Percentiles rank a stretch among this genome's conserved stretches.
Evolutionary conservation across 2,329 filamentous ascomycete species (phyloP).

Genomic region (Xylariaceae sp.): DNA sequence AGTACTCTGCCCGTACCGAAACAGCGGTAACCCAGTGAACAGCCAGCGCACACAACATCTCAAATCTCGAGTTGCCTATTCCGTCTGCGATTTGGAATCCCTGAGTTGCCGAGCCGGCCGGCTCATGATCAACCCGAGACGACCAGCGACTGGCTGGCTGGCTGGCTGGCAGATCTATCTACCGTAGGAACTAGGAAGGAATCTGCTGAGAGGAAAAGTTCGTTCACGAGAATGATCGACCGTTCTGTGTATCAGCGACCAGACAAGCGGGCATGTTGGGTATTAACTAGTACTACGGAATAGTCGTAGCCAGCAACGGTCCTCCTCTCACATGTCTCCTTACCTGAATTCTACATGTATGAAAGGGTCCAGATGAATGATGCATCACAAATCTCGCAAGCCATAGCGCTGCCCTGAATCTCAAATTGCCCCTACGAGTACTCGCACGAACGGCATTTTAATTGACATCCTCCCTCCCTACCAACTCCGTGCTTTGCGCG

Average conservation of each 20-base stretch:
- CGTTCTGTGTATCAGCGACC: not conserved
- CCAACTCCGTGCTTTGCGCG: no score
- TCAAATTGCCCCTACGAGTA: not conserved
- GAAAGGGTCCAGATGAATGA: not conserved
- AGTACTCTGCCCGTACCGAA: not conserved
- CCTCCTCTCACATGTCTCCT: not conserved
- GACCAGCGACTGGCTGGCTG: not conserved
- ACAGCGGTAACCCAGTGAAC: not conserved
- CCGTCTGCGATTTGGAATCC: conserved; percentile 17
- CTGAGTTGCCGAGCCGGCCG: conserved; percentile 8
- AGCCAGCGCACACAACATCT: not conserved
- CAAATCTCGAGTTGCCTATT: not conserved
- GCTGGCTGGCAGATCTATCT: not conserved
- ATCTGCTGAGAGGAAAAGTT: not conserved
- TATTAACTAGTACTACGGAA: not conserved
- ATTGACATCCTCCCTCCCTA: no score
- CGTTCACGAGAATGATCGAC: not conserved
- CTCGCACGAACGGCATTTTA: no score
- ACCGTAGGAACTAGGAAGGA: no score
- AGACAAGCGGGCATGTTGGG: not conserved
- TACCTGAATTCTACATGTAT: not conserved
- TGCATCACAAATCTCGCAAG: not conserved
- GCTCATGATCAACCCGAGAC: conserved; percentile 15
- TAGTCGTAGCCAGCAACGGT: no score
- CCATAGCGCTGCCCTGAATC: not conserved